These are phyloP conservation scores for Quercus aquifolioides DNA, from an alignment of 306 rosid genomes.

Conservation along the genomic window DNA sequence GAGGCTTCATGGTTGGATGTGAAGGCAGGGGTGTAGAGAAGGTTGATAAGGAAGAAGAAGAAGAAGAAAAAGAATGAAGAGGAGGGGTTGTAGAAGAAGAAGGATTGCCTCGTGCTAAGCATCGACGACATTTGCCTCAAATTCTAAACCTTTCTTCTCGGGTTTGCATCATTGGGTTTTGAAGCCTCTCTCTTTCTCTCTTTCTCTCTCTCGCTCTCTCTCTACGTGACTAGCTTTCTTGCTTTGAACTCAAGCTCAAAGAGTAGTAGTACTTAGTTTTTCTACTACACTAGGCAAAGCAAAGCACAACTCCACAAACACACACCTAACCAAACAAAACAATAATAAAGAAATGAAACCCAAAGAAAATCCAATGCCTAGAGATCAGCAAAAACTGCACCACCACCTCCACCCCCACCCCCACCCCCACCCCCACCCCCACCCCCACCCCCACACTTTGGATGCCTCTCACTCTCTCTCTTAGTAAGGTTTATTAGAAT, in stretches of 20 bases:
- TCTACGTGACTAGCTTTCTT: slow-evolving; percentile 30
- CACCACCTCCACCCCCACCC: slow-evolving; percentile 15
- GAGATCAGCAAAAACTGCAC: slow-evolving; percentile 52
- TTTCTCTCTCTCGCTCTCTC: background rate
- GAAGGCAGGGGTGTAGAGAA: slow-evolving; percentile 31
- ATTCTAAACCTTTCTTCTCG: slow-evolving; percentile 52
- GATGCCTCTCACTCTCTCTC: slow-evolving; percentile 12
- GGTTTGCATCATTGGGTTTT: slow-evolving; percentile 48
- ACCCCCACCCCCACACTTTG: slow-evolving; percentile 12
- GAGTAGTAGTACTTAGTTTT: background rate
- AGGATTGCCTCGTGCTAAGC: slow-evolving; percentile 47
- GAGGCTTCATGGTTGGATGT: slow-evolving; percentile 72
- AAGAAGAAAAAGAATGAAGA: slow-evolving; percentile 14
- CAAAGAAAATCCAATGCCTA: slow-evolving; percentile 25
- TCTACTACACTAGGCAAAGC: slow-evolving; percentile 12
- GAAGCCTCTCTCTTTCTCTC: slow-evolving; percentile 21
- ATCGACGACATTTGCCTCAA: slow-evolving; percentile 56
- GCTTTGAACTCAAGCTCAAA: slow-evolving; percentile 41
- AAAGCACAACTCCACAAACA: background rate
- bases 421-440: slow-evolving; percentile 17
- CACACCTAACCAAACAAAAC: background rate
- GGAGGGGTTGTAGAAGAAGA: slow-evolving; percentile 8
- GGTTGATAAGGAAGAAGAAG: slow-evolving; percentile 11
- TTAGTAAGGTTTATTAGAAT: slow-evolving; percentile 7
- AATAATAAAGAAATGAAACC: background rate